Conservation (phyloP, 306 rosid genomes). For the Citrullus mucosospermus region DNA sequence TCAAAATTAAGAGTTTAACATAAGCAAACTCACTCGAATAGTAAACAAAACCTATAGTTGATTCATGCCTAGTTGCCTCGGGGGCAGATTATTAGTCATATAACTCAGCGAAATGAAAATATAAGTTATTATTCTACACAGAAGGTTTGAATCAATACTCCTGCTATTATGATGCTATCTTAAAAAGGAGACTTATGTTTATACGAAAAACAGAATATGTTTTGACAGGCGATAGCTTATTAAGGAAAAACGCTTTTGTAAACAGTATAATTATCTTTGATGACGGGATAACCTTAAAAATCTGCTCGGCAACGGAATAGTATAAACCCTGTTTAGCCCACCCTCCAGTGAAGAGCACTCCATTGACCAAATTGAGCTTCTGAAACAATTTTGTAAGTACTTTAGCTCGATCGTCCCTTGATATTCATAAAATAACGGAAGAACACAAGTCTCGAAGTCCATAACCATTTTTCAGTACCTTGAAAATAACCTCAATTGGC, state of each 20-base stretch:
- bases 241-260: neutral
- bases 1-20: neutral
- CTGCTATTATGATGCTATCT: no score
- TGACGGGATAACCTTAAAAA: conserved; percentile 44
- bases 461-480: conserved; percentile 19
- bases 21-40: neutral
- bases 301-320: conserved; percentile 32
- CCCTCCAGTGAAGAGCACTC: conserved; percentile 90
- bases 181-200: no score
- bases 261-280: neutral
- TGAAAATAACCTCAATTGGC: conserved; percentile 37
- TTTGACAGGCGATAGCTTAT: no score
- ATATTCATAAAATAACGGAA: neutral
- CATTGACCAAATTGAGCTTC: conserved; percentile 80
- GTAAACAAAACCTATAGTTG: neutral
- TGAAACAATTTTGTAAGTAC: conserved; percentile 20
- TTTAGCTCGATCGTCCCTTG: neutral
- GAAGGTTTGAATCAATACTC: no score
- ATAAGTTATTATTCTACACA: no score
- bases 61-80: neutral
- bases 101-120: no score
- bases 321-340: conserved; percentile 61
- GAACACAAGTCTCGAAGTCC: neutral
- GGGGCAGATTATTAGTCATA: no score
- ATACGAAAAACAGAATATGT: no score